phyloP scores from a whole-genome alignment of 2,329 filamentous ascomycete species.

The Trichoderma arundinaceum region DNA sequence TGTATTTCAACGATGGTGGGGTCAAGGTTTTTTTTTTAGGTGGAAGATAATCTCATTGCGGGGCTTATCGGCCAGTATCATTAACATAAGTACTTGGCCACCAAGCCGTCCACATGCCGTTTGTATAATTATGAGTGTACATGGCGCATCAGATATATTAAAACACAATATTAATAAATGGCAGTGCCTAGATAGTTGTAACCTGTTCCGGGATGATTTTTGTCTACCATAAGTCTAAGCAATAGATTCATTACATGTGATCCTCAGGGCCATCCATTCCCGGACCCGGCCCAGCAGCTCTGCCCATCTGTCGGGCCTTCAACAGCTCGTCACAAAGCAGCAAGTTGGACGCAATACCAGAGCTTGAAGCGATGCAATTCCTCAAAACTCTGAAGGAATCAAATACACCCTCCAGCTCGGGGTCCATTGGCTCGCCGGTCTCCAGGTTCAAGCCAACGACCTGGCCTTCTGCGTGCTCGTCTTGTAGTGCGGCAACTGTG shows the following conservation, averaged over 20 bases:
- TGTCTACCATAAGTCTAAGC: slow-evolving; percentile 47
- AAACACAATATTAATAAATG: slow-evolving; percentile 1
- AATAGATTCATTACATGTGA: slow-evolving; percentile 53
- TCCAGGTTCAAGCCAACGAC: slow-evolving; percentile 84
- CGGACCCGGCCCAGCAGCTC: slow-evolving; percentile 65
- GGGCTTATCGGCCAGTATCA: slow-evolving; percentile 39
- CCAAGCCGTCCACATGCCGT: neutral
- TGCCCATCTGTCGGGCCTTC: slow-evolving; percentile 95
- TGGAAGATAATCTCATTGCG: slow-evolving; percentile 37
- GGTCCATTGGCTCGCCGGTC: slow-evolving; percentile 93
- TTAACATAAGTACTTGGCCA: neutral
- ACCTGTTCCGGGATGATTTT: slow-evolving; percentile 41
- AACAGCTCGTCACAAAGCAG: slow-evolving; percentile 95
- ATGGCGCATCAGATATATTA: neutral
- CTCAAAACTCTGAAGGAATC: slow-evolving; percentile 95
- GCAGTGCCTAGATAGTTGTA: slow-evolving; percentile 14
- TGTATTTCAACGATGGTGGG: slow-evolving; percentile 44
- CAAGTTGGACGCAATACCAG: slow-evolving; percentile 93
- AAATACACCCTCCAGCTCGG: slow-evolving; percentile 87
- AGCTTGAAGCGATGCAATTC: slow-evolving; percentile 91
- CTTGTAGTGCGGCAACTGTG: slow-evolving; percentile 81
- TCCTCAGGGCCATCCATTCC: slow-evolving; percentile 67
- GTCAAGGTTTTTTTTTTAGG: slow-evolving; percentile 49
- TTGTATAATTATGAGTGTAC: neutral
- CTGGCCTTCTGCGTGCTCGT: slow-evolving; percentile 83